Conservation (phyloP, 2,329 filamentous ascomycete species). For the Colletotrichum horii region DNA sequence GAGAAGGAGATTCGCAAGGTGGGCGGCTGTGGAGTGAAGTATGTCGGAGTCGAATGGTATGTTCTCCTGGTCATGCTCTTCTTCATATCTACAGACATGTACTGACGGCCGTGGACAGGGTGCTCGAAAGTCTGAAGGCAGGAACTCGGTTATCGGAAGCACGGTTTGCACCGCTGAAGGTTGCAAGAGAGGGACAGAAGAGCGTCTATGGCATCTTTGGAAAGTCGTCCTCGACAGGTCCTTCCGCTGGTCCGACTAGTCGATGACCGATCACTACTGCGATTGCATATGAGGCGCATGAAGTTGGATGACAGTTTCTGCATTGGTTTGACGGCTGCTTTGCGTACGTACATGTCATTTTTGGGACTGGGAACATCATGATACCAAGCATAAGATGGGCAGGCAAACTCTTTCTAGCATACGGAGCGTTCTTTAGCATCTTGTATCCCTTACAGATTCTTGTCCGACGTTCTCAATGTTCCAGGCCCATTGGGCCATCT, state of each 20-base stretch:
- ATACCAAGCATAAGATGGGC: not conserved
- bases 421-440: not conserved
- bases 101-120: constrained; percentile 51
- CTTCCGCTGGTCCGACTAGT: not conserved
- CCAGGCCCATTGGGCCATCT: not conserved
- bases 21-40: constrained; percentile 75
- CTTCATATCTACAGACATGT: not conserved
- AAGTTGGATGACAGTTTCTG: not conserved
- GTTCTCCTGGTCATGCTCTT: constrained; percentile 29
- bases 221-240: not conserved
- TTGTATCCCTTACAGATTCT: not conserved
- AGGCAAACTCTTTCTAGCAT: not conserved
- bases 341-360: not conserved
- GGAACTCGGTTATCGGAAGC: constrained; percentile 78
- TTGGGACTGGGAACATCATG: not conserved
- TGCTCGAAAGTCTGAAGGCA: constrained; percentile 81
- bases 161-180: constrained; percentile 68
- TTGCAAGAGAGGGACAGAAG: constrained; percentile 66
- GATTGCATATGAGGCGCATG: not conserved
- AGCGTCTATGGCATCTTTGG: constrained; percentile 64
- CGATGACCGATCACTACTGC: not conserved
- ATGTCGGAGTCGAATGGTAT: constrained; percentile 82
- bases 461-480: not conserved
- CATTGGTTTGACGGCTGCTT: not conserved
- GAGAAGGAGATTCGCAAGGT: constrained; percentile 77